Conservation (phyloP, 1,284 basidiomycete species). For the Golubevia sp. region DNA sequence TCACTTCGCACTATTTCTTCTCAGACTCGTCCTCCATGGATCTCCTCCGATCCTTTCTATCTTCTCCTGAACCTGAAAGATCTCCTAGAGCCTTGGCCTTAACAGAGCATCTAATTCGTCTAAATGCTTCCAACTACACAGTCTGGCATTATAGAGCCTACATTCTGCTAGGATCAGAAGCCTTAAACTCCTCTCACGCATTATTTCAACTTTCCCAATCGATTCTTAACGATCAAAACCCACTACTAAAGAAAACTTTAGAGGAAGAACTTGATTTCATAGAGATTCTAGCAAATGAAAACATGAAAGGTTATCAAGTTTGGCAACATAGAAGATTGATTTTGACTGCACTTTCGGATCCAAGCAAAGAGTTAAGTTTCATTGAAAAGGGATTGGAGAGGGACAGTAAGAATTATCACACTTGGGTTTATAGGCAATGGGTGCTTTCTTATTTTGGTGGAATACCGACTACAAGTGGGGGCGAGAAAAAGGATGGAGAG, state of each 20-base stretch:
- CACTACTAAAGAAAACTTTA: slow-evolving; percentile 8
- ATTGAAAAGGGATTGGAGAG: slow-evolving; percentile 20
- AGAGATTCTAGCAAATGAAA: slow-evolving; percentile 24
- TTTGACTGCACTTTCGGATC: slow-evolving; percentile 31
- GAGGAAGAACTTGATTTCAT: slow-evolving; percentile 10
- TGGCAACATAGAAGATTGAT: slow-evolving; percentile 51
- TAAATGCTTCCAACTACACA: slow-evolving; percentile 47
- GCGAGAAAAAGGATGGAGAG: too few species aligned
- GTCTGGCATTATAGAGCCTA: slow-evolving; percentile 50
- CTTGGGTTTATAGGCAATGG: slow-evolving; percentile 57
- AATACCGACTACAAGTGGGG: too few species aligned
- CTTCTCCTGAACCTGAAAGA: slow-evolving; percentile 22
- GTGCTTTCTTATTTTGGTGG: slow-evolving; percentile 48
- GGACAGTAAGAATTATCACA: slow-evolving; percentile 57
- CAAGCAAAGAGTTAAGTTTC: slow-evolving; percentile 36
- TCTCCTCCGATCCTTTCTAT: slow-evolving; percentile 34
- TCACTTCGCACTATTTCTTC: background rate
- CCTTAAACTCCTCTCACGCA: background rate
- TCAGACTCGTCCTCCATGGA: slow-evolving; percentile 50
- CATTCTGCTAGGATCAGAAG: slow-evolving; percentile 22
- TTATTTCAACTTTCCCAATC: background rate
- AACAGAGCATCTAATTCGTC: slow-evolving; percentile 34
- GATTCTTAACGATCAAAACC: background rate
- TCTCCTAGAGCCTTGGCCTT: slow-evolving; percentile 35
- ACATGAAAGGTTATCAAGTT: slow-evolving; percentile 59